Conservation (phyloP, 31 red algal species). For the Endocladia muricata region DNA sequence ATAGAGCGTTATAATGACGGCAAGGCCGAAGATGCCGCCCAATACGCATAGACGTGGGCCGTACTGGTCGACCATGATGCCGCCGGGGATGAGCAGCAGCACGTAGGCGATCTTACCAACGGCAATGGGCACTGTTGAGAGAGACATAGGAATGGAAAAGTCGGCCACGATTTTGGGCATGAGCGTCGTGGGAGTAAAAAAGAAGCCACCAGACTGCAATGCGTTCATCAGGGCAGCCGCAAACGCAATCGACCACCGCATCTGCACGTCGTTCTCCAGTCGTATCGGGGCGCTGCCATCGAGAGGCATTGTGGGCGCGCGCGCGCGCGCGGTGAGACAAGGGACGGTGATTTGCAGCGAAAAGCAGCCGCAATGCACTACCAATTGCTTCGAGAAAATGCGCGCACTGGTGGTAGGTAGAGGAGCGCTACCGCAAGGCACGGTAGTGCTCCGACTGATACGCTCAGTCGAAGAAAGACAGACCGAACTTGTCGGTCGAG, state of each 20-base stretch:
- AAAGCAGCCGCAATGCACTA: neutral
- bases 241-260: slow-evolving; percentile 71
- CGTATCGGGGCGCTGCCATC: neutral
- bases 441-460: too few species aligned
- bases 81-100: slow-evolving; percentile 86
- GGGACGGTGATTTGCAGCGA: neutral
- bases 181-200: slow-evolving; percentile 94
- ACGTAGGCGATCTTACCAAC: slow-evolving; percentile 88
- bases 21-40: slow-evolving; percentile 55
- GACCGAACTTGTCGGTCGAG: too few species aligned
- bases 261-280: neutral
- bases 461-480: too few species aligned
- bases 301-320: neutral
- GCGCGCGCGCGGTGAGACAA: neutral
- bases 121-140: slow-evolving; percentile 81
- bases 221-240: slow-evolving; percentile 75
- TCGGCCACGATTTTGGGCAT: slow-evolving; percentile 83
- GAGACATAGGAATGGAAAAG: slow-evolving; percentile 66
- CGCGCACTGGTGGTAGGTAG: neutral
- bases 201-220: slow-evolving; percentile 78
- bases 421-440: too few species aligned
- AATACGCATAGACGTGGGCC: slow-evolving; percentile 74
- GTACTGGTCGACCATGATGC: slow-evolving; percentile 76
- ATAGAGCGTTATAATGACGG: slow-evolving; percentile 57
- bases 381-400: neutral